phyloP scores from a whole-genome alignment of 805 yeast genomes.

The Kuraishia capsulata region DNA sequence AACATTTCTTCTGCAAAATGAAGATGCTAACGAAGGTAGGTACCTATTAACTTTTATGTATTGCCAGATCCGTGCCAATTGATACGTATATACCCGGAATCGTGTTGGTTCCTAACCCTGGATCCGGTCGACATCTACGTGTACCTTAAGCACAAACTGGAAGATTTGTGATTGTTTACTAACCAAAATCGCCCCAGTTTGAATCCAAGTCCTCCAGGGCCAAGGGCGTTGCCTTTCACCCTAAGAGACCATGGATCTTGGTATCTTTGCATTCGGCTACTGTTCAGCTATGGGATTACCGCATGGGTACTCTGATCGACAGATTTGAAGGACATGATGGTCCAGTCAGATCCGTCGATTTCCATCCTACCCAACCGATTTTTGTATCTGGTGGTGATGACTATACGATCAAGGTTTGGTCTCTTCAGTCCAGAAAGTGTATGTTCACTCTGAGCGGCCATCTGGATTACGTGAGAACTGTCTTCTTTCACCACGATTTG shows the following conservation, averaged over 20 bases:
- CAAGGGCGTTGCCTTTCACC: conserved; percentile 96
- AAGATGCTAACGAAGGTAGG: conserved; percentile 73
- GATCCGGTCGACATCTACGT: no score
- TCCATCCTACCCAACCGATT: conserved; percentile 97
- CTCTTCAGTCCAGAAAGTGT: conserved; percentile 83
- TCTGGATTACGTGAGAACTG: conserved; percentile 91
- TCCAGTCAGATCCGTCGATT: conserved; percentile 90
- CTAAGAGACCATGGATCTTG: conserved; percentile 89
- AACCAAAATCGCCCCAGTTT: conserved; percentile 38
- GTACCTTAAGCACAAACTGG: no score
- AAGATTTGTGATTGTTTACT: no score
- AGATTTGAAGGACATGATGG: conserved; percentile 98
- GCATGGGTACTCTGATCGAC: conserved; percentile 97
- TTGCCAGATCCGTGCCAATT: neutral
- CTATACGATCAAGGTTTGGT: conserved; percentile 93
- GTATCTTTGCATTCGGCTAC: conserved; percentile 95
- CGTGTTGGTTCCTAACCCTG: no score
- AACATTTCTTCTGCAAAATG: conserved; percentile 37
- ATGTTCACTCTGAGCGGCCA: conserved; percentile 89
- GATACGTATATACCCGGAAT: no score
- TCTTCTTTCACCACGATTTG: conserved; percentile 86
- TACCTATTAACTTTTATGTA: conserved; percentile 4
- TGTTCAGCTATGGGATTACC: conserved; percentile 98
- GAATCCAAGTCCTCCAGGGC: conserved; percentile 98
- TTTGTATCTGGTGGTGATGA: conserved; percentile 98